Evolutionary conservation across 768 basidiomycete genomes (phyloP).

Genomic region (Lactifluus subvellereus): DNA sequence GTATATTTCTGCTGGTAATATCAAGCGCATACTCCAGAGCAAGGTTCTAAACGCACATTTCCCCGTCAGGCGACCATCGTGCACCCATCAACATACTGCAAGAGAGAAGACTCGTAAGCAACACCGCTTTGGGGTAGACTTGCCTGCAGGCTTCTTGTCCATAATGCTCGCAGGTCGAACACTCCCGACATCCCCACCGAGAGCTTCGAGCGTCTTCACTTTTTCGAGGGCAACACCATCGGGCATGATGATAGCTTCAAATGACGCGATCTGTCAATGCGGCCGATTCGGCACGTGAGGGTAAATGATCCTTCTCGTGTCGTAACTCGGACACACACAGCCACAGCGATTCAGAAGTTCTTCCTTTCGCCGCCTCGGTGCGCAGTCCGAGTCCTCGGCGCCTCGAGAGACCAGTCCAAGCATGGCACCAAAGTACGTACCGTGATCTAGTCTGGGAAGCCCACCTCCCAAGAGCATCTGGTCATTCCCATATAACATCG

Average conservation of each 20-base stretch:
- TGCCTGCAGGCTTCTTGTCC: slow-evolving; percentile 81
- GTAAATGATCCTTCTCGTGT: slow-evolving; percentile 27
- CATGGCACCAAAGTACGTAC: slow-evolving; percentile 63
- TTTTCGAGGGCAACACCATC: slow-evolving; percentile 91
- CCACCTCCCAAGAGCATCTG: no score
- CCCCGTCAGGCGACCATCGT: not conserved
- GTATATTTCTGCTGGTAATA: slow-evolving; percentile 50
- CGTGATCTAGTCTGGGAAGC: not conserved
- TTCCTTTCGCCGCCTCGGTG: slow-evolving; percentile 62
- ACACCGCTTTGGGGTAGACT: slow-evolving; percentile 21
- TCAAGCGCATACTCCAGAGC: slow-evolving; percentile 71
- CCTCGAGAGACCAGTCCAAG: slow-evolving; percentile 73
- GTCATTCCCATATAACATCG: not conserved
- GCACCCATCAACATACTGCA: slow-evolving; percentile 35
- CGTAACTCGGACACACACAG: slow-evolving; percentile 43
- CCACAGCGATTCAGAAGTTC: slow-evolving; percentile 40
- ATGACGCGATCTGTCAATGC: slow-evolving; percentile 4
- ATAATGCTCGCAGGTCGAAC: slow-evolving; percentile 95
- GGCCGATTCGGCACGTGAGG: not conserved
- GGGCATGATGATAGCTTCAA: slow-evolving; percentile 79
- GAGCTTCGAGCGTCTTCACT: slow-evolving; percentile 69
- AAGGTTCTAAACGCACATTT: slow-evolving; percentile 58
- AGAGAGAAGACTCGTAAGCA: slow-evolving; percentile 10
- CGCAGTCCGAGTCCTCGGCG: slow-evolving; percentile 63
- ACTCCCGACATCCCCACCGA: slow-evolving; percentile 86